Conservation (phyloP, 768 basidiomycete genomes). For the Lactifluus subvellereus region DNA sequence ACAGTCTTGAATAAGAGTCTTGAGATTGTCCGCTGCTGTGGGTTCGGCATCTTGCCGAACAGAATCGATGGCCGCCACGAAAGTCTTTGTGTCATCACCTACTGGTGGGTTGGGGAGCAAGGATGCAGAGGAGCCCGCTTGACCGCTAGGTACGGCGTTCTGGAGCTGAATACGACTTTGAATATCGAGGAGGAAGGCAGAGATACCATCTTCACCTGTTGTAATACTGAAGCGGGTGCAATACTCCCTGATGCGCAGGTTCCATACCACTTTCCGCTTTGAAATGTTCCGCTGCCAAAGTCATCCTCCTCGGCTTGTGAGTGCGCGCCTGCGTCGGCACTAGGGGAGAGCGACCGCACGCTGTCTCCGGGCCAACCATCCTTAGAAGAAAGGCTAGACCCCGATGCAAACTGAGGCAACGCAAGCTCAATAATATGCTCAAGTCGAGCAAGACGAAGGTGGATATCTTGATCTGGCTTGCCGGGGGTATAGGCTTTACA, state of each 20-base stretch:
- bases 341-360: slow-evolving; percentile 45
- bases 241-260: slow-evolving; percentile 79
- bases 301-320: slow-evolving; percentile 78
- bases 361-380: slow-evolving; percentile 27
- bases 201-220: slow-evolving; percentile 48
- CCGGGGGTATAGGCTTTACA: slow-evolving; percentile 88
- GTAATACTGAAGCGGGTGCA: slow-evolving; percentile 70
- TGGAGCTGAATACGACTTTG: slow-evolving; percentile 39
- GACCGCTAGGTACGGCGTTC: slow-evolving; percentile 42
- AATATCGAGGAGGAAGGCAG: background rate
- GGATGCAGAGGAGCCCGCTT: slow-evolving; percentile 19
- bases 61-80: slow-evolving; percentile 35
- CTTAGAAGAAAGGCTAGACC: slow-evolving; percentile 34
- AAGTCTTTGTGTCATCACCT: slow-evolving; percentile 28
- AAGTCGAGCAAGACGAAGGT: slow-evolving; percentile 63
- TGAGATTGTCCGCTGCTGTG: slow-evolving; percentile 73
- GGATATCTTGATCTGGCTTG: slow-evolving; percentile 78
- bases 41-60: slow-evolving; percentile 40
- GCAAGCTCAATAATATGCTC: slow-evolving; percentile 80
- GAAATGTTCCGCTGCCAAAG: slow-evolving; percentile 67
- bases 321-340: slow-evolving; percentile 57
- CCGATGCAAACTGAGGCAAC: slow-evolving; percentile 63
- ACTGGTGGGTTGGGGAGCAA: slow-evolving; percentile 13
- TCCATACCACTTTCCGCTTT: slow-evolving; percentile 84
- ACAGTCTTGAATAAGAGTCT: slow-evolving; percentile 84